Evolutionary conservation across 305 asterid genomes (phyloP), one percentile per base, ranked within the genome.

Genomic region (Striga hermonthica): DNA sequence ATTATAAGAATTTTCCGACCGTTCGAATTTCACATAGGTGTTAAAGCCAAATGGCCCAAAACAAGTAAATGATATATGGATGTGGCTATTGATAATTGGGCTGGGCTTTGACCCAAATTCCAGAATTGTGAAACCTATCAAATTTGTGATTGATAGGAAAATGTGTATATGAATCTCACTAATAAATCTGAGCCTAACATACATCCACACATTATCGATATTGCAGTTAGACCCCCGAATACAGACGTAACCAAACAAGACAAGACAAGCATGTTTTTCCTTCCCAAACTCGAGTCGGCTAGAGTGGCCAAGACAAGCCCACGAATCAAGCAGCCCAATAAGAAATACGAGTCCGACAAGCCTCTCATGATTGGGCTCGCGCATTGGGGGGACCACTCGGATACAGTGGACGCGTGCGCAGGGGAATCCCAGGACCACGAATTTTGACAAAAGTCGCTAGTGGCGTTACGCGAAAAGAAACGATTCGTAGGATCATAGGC

Each of bases 331-430:
- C 87, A 74, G 13, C 87, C 87, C 1, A 82, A 4, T 78, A 80
- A 82, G 77, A 82, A 88, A 3, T 77, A 57, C 3, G 95, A 82
- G n/a, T n/a, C n/a, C 0, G 86, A 79, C 10, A 85, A 75, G 57
- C 87, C 87, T 3, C 76, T 81, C 4, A 76, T 14, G 43, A 77
- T 3, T 15, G 85, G 71, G 58, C 81, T 75, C 4, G 79, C 80
- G 71, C 88, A 85, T 57, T 79, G 77, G 50, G 77, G 79, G 5
- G 83, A 75, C 88, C 88, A 82, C 10, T 83, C 83, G 0, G 87
- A 81, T 0, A 85, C 72, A 6, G 78, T 66, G 31, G 92, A 81
- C 0, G 81, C 47, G 50, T 15, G 6, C 6, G 75, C 56, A 1
- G 86, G 81, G 7, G 54, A 9, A 58, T 76, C 79, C 85, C 86